A percentile compares a stretch with the other conserved stretches of the same genome.
These are phyloP conservation scores for Puya raimondii DNA, from an alignment of 176 grass and related monocot genomes.

Conservation along the genomic window DNA sequence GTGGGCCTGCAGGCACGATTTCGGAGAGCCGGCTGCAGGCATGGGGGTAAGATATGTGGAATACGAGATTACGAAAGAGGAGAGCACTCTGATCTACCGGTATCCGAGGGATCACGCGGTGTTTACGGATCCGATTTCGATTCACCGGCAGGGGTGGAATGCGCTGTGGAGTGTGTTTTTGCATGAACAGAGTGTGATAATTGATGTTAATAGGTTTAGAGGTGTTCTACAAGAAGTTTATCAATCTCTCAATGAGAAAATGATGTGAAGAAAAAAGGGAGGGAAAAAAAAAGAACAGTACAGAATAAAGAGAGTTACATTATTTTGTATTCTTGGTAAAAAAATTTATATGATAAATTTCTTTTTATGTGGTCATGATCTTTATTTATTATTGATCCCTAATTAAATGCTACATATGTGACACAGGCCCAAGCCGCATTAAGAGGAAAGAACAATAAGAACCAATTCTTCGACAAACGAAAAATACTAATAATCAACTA, in stretches of 20 bases:
- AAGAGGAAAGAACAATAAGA: no score
- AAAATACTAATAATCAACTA: no score
- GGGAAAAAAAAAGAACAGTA: no score
- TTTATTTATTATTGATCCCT: no score
- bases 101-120: conserved; percentile 57
- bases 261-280: no score
- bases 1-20: conserved; percentile 45
- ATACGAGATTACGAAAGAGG: conserved; percentile 58
- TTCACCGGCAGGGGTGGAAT: conserved; percentile 46
- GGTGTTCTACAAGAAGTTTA: conserved; percentile 41
- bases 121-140: conserved; percentile 61
- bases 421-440: no score
- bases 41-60: conserved; percentile 68
- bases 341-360: no score
- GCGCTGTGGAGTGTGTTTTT: conserved; percentile 51
- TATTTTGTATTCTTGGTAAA: no score
- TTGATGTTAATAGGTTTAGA: conserved; percentile 59
- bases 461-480: no score
- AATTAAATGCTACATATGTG: no score
- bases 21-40: conserved; percentile 37
- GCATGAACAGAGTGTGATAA: conserved; percentile 69
- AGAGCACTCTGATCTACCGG: conserved; percentile 71
- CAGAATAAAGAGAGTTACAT: no score
- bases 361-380: no score
- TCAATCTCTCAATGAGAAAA: conserved; percentile 9